These are phyloP conservation scores for Hygrophoropsis aurantiaca DNA, from an alignment of 768 basidiomycete species.

Conservation along the genomic window DNA sequence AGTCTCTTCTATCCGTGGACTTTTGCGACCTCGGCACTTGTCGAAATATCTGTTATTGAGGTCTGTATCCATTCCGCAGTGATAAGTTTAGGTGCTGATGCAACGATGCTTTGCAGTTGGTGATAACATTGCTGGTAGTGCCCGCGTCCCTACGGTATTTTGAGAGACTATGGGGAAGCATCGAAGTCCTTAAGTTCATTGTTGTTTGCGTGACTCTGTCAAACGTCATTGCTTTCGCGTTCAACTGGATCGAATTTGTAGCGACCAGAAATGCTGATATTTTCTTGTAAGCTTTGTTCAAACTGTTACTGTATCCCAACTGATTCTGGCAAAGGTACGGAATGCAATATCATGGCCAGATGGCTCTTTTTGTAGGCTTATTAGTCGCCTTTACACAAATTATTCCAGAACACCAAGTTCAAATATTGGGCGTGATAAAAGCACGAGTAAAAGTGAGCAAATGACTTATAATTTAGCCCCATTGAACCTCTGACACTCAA, in stretches of 20 bases:
- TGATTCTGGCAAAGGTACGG: conserved; percentile 60
- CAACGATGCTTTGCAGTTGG: conserved; percentile 50
- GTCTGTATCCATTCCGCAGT: conserved; percentile 44
- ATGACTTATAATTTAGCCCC: not conserved
- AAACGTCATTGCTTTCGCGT: conserved; percentile 84
- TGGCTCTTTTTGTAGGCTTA: conserved; percentile 84
- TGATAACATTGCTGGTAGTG: conserved; percentile 72
- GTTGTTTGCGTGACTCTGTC: conserved; percentile 73
- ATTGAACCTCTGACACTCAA: conserved; percentile 3
- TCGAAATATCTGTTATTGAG: conserved; percentile 83
- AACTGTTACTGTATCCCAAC: conserved; percentile 6
- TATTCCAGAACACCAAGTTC: conserved; percentile 98
- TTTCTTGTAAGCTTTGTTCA: conserved; percentile 63
- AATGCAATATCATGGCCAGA: conserved; percentile 89
- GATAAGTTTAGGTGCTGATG: not conserved
- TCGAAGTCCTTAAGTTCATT: conserved; percentile 86
- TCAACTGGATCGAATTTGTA: conserved; percentile 86
- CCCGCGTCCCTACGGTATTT: conserved; percentile 86
- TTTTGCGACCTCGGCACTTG: conserved; percentile 82
- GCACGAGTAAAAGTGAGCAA: conserved; percentile 82
- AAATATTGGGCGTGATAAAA: conserved; percentile 81
- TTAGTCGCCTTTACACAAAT: conserved; percentile 97
- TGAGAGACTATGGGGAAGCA: conserved; percentile 90
- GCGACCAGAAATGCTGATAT: conserved; percentile 68
- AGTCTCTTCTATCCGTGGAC: conserved; percentile 92